Evolutionary conservation across 805 yeast genomes (phyloP).

Genomic region (Cyberlindnera bimundalis): DNA sequence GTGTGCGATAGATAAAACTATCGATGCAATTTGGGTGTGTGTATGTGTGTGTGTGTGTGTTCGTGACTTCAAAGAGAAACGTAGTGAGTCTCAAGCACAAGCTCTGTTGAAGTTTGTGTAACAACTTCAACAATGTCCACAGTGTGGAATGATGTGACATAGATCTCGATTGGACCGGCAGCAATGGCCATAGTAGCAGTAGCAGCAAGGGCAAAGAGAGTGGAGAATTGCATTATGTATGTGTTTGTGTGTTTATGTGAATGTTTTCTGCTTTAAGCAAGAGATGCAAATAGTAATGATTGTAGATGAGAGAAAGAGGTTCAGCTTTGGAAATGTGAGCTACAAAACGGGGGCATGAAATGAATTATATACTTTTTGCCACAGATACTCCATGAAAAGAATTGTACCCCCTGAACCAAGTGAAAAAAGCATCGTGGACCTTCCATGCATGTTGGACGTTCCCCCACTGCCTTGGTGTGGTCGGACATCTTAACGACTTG

Average conservation of each 20-base stretch:
- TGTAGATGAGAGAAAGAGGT: too few species aligned
- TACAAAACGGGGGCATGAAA: not conserved
- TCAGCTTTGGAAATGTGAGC: too few species aligned
- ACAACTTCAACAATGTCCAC: constrained; percentile 23
- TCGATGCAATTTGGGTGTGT: too few species aligned
- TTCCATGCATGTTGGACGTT: too few species aligned
- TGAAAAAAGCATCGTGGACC: too few species aligned
- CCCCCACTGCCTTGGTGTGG: not conserved
- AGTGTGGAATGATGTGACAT: constrained; percentile 21
- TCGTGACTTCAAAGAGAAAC: constrained; percentile 6
- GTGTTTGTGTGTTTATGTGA: not conserved
- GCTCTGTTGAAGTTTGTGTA: constrained; percentile 20
- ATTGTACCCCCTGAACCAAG: too few species aligned
- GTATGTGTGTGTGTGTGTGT: too few species aligned
- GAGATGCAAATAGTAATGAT: too few species aligned
- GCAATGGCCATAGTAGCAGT: constrained; percentile 16
- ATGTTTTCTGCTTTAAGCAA: too few species aligned
- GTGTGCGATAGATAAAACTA: too few species aligned
- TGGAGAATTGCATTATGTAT: constrained; percentile 21
- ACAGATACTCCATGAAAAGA: too few species aligned
- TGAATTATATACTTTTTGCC: too few species aligned
- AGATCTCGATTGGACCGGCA: constrained; percentile 25
- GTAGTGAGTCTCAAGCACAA: constrained; percentile 23
- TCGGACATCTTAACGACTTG: not conserved
- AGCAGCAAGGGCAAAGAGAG: constrained; percentile 14